These are phyloP conservation scores for Termitomyces sp. DNA, from an alignment of 768 basidiomycete species.

Conservation along the genomic window DNA sequence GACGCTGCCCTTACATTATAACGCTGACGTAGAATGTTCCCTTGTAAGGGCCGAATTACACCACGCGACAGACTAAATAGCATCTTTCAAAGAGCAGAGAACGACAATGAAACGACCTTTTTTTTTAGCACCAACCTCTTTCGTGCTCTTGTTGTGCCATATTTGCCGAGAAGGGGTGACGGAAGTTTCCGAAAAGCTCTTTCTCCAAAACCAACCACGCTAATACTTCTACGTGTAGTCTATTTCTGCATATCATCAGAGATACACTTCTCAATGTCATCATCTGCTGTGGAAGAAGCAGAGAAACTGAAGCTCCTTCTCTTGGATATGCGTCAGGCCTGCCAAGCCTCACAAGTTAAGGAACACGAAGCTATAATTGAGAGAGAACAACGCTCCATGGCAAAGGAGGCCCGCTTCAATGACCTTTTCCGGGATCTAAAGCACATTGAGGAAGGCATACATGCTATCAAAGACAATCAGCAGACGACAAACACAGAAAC, in stretches of 20 bases:
- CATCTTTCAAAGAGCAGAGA: neutral
- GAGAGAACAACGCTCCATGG: slow-evolving; percentile 8
- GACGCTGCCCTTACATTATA: slow-evolving; percentile 5
- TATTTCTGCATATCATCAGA: neutral
- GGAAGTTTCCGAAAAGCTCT: neutral
- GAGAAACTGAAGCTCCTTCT: slow-evolving; percentile 10
- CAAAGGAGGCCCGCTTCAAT: slow-evolving; percentile 6
- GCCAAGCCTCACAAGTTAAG: neutral
- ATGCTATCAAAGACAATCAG: slow-evolving; percentile 3
- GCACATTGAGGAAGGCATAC: slow-evolving; percentile 3
- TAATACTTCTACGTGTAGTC: neutral
- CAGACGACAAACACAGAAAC: neutral
- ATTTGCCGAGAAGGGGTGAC: neutral
- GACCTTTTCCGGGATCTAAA: slow-evolving; percentile 10
- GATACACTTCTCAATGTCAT: slow-evolving; percentile 2
- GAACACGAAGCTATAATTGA: slow-evolving; percentile 11
- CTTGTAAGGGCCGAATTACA: neutral
- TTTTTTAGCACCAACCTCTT: too few relatives aligned
- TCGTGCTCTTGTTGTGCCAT: neutral
- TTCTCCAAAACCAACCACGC: too few relatives aligned
- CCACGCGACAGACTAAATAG: slow-evolving; percentile 1
- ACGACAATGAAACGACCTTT: too few relatives aligned
- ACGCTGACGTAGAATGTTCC: neutral
- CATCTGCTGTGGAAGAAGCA: slow-evolving; percentile 1
- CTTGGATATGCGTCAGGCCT: slow-evolving; percentile 3